Conservation (phyloP, 345 rosid species). For the Populus euphratica region DNA sequence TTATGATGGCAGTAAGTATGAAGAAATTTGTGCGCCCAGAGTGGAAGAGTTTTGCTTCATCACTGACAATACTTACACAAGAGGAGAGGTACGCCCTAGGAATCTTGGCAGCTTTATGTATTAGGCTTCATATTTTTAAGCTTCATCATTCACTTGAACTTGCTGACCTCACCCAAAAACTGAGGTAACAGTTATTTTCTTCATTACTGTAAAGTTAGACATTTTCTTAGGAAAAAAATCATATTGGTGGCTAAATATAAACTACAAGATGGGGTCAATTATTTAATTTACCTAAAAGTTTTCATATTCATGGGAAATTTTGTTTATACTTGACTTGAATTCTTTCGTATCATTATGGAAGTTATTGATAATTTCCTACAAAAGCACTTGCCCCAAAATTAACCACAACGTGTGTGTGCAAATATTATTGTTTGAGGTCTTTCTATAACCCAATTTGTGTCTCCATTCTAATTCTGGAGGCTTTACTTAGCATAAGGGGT, state of each 20-base stretch:
- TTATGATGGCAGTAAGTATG: constrained; percentile 66
- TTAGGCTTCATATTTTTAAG: not conserved
- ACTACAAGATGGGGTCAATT: not conserved
- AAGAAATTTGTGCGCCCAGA: constrained; percentile 81
- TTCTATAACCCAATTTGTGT: not conserved
- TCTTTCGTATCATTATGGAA: not conserved
- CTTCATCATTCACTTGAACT: not conserved
- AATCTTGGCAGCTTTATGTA: not conserved
- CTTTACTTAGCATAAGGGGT: not conserved
- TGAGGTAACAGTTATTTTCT: not conserved
- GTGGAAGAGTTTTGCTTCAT: constrained; percentile 93
- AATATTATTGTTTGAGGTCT: not conserved
- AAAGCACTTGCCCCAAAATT: not conserved
- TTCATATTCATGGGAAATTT: not conserved
- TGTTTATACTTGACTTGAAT: not conserved
- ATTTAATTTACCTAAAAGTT: not conserved
- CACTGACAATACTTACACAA: constrained; percentile 86
- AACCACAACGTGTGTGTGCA: not conserved
- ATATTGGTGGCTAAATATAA: not conserved
- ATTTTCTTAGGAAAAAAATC: not conserved
- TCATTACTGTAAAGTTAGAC: not conserved
- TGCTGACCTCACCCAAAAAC: not conserved
- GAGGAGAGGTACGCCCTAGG: constrained; percentile 50
- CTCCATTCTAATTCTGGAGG: not conserved
- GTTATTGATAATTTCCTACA: not conserved